Conservation (phyloP, 306 rosid species). For the Vigna mungo region DNA sequence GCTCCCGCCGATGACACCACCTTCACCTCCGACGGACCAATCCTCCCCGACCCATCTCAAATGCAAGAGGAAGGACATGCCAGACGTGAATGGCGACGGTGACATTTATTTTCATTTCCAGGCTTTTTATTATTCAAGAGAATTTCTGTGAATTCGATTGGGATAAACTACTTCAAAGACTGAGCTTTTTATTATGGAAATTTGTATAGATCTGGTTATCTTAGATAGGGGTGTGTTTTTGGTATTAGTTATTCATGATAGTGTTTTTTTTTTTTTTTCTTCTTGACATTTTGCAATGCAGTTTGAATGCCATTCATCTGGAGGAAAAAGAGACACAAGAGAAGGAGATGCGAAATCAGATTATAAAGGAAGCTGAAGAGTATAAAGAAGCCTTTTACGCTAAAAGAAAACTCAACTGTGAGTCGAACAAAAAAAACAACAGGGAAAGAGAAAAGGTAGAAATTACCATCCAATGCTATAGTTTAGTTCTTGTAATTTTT, state of each 20-base stretch:
- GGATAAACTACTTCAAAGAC: background rate
- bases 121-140: background rate
- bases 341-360: conserved; percentile 84
- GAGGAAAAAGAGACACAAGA: conserved; percentile 89
- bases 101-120: conserved; percentile 32
- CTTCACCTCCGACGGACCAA: conserved; percentile 63
- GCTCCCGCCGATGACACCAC: conserved; percentile 31
- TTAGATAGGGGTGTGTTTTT: background rate
- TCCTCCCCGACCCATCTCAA: conserved; percentile 68
- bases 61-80: conserved; percentile 86
- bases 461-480: background rate
- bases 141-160: background rate
- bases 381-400: conserved; percentile 73
- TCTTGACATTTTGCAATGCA: conserved; percentile 44
- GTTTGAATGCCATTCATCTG: conserved; percentile 75
- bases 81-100: conserved; percentile 95
- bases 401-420: conserved; percentile 75
- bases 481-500: background rate
- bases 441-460: conserved; percentile 92
- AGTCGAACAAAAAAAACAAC: conserved; percentile 69
- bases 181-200: background rate
- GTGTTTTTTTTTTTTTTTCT: background rate
- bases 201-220: background rate
- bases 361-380: conserved; percentile 91
- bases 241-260: background rate